Base-by-base conservation (phyloP, 2,329 filamentous ascomycete species). In the Dryadomyces sulphureus region DNA sequence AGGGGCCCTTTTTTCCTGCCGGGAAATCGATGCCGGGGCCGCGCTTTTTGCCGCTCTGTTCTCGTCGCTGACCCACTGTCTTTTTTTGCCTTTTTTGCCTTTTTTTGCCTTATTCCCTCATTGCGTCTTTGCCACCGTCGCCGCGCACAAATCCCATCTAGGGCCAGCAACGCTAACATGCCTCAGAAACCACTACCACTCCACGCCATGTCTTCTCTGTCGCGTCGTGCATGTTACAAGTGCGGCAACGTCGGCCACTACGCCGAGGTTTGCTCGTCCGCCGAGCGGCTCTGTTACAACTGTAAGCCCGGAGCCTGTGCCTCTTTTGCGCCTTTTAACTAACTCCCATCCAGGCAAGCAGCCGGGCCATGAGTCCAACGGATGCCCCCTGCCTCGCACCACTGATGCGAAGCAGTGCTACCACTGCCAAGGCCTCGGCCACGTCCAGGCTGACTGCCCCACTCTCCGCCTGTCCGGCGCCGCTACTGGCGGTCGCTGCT, bases 391-490 rank as follows among this genome's bases (percentile, higher is more conserved):
- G 61, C 92, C 92, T 60, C 84, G 92, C 65, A 95, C 90, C 51
- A 95, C 92, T 54, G 92, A 98, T 70, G 88, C 88, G 45, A 98
- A 98, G 80, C 92, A 98, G 75, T 98, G 92, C 79, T 98, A 98
- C 66, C 92, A 96, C 71, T 98, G 92, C 75, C 92, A 96, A 73
- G 92, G 92, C 49, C 78, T 96, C 51, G 92, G 92, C 55, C 92
- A 98, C 64, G 92, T 98, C 59, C 92, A 98, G 73, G 92, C 92
- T 56, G 92, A 98, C 66, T 98, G 92, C 77, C 92, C 92, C 59
- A 96, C 92, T 52, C 78, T 98, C 54, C 87, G 92, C 56, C 68
- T 98, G 64, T 94, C 80, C 65, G 89, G 84, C 54, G 83, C 81
- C 56, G 77, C 81, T 52, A 81, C 81, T 50, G 81, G 83, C 62